These are phyloP conservation scores for Phytophthora agathidicida DNA, from an alignment of 352 stramenopile genomes.

Conservation along the genomic window DNA sequence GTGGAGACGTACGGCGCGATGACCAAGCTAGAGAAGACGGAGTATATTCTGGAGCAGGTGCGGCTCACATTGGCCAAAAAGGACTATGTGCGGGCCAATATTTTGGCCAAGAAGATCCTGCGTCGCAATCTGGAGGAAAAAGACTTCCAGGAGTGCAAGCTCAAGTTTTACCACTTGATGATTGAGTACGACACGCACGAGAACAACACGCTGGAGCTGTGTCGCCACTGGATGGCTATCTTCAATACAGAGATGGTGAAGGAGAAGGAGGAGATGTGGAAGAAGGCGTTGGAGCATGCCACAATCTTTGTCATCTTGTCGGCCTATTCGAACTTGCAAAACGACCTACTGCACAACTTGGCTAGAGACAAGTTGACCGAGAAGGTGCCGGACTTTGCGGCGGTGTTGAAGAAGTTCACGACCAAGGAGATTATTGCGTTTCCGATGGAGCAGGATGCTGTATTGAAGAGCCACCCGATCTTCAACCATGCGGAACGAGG, in stretches of 20 bases:
- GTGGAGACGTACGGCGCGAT: conserved; percentile 99
- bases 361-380: conserved; percentile 66
- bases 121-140: conserved; percentile 93
- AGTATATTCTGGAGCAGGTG: conserved; percentile 99
- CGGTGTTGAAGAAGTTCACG: conserved; percentile 90
- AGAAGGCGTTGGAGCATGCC: conserved; percentile 75
- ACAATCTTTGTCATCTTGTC: conserved; percentile 82
- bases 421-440: conserved; percentile 98
- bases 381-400: conserved; percentile 66
- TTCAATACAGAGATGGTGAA: conserved; percentile 82
- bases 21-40: conserved; percentile 98
- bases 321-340: conserved; percentile 79
- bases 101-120: conserved; percentile 97
- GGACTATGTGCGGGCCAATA: conserved; percentile 96
- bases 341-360: conserved; percentile 75
- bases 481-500: conserved; percentile 80
- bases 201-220: conserved; percentile 96
- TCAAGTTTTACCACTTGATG: conserved; percentile 97
- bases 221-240: conserved; percentile 85
- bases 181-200: conserved; percentile 96
- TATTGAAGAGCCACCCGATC: conserved; percentile 84
- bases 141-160: conserved; percentile 96
- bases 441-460: conserved; percentile 89
- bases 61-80: conserved; percentile 96
- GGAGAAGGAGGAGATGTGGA: conserved; percentile 70